A percentile compares a stretch with the other conserved stretches of the same genome.
Conservation (phyloP, 2,329 filamentous ascomycete species). For the Hirsutella thompsonii region DNA sequence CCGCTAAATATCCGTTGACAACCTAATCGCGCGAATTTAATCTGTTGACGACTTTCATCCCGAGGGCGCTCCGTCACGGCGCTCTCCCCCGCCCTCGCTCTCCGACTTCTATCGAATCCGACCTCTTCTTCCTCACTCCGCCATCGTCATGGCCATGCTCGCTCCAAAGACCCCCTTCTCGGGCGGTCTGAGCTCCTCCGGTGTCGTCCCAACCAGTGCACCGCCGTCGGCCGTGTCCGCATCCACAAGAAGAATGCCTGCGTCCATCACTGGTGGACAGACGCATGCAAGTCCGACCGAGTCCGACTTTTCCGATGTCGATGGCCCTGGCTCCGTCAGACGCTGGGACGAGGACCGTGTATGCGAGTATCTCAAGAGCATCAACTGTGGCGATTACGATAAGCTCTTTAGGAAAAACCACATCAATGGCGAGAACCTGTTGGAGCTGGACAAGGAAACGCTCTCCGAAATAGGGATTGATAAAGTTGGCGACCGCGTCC, state of each 20-base stretch:
- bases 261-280: constrained; percentile 34
- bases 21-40: too few species aligned
- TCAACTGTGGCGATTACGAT: constrained; percentile 92
- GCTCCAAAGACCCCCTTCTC: constrained; percentile 63
- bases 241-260: constrained; percentile 28
- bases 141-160: constrained; percentile 52
- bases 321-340: constrained; percentile 62
- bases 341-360: constrained; percentile 89
- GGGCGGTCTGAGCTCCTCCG: constrained; percentile 32
- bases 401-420: constrained; percentile 82
- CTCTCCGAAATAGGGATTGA: constrained; percentile 97
- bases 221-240: constrained; percentile 37
- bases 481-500: constrained; percentile 91
- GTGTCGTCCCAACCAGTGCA: constrained; percentile 29
- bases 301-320: constrained; percentile 80
- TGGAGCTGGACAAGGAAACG: constrained; percentile 94
- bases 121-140: not conserved
- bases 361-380: constrained; percentile 77
- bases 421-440: constrained; percentile 91
- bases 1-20: too few species aligned
- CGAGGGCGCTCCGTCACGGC: not conserved
- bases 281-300: constrained; percentile 73
- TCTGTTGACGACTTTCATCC: too few species aligned
- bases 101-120: not conserved
- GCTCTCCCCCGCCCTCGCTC: not conserved